Evolutionary conservation across 2,329 filamentous ascomycete species (phyloP), one percentile per base, ranked within the genome.

Genomic region (Fusarium subtropicale): DNA sequence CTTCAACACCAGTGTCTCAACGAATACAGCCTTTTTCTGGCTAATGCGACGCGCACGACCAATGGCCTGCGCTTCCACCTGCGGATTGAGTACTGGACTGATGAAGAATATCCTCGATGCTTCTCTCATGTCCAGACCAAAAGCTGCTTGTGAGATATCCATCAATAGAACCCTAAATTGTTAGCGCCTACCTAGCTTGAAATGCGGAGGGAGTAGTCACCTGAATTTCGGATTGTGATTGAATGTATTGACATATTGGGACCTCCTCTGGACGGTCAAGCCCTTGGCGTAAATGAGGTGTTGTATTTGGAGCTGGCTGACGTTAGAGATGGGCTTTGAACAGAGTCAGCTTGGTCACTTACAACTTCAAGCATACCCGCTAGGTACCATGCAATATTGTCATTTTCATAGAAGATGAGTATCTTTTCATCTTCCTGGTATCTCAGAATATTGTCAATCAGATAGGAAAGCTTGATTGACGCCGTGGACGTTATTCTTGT

Each of bases 101-200:
- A 97, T 86, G 67, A 98, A 97, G 79, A 94, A 97, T 12, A 98
- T 90, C 3, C 95, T 85, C 7, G 92, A 96, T 2, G 94, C 94
- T 13, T 88, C 89, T 53, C 90, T 90, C 78, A 97, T 89, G 76
- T 97, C 94, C 0, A 98, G 84, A 0, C 95, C 95, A 65, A 94
- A 93, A 0, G 94, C 93, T 31, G 94, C 94, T 76, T 96, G 93
- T 2, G 88, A 88, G n/a, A 97, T 87, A 75, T 97, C 94, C 91
- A 97, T 97, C 2, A 97, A 84, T 3, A 97, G 82, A 0, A 97
- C 93, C 8, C 92, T 83, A 45, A 56, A 31, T 15, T 45, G 50
- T 74, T 22, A 66, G 53, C 24, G 36, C n/a, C n/a, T n/a, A n/a
- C 10, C 47, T 8, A 18, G 31, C 11, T 39, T 26, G 24, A 26